Evolutionary conservation across 768 basidiomycete genomes (phyloP).

Genomic region (Pilatotrama ljubarskyi): DNA sequence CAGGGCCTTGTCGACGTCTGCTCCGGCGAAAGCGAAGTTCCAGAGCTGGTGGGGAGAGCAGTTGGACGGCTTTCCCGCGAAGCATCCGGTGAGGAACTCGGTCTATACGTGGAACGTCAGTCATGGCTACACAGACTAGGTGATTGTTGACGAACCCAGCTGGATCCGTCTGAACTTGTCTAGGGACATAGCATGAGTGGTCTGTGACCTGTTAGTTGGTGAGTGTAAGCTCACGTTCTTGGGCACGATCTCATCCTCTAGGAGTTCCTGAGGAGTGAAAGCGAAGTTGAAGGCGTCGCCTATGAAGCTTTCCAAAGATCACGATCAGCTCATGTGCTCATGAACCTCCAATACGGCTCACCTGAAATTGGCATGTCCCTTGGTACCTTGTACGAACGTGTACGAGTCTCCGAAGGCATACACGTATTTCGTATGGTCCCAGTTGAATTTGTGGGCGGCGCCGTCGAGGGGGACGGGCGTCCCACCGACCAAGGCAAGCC

Average conservation of each 20-base stretch:
- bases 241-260: conserved; percentile 45
- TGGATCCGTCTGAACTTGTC: conserved; percentile 57
- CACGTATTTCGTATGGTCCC: conserved; percentile 45
- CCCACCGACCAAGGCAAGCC: neutral
- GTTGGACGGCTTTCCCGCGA: conserved; percentile 41
- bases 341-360: conserved; percentile 12
- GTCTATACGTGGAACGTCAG: conserved; percentile 33
- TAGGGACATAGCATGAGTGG: conserved; percentile 21
- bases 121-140: neutral
- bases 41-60: conserved; percentile 49
- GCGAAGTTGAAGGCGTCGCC: conserved; percentile 44
- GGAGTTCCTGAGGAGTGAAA: conserved; percentile 44
- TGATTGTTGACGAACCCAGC: conserved; percentile 42
- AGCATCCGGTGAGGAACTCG: conserved; percentile 55
- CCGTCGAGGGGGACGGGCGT: neutral
- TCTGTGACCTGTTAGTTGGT: neutral
- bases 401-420: conserved; percentile 61
- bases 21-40: conserved; percentile 57
- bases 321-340: neutral
- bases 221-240: conserved; percentile 40
- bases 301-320: conserved; percentile 41
- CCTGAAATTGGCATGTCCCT: conserved; percentile 53
- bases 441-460: conserved; percentile 35
- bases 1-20: conserved; percentile 21
- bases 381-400: conserved; percentile 52